Base-by-base conservation (phyloP, 768 basidiomycete genomes). In the Amylocystis lapponica region DNA sequence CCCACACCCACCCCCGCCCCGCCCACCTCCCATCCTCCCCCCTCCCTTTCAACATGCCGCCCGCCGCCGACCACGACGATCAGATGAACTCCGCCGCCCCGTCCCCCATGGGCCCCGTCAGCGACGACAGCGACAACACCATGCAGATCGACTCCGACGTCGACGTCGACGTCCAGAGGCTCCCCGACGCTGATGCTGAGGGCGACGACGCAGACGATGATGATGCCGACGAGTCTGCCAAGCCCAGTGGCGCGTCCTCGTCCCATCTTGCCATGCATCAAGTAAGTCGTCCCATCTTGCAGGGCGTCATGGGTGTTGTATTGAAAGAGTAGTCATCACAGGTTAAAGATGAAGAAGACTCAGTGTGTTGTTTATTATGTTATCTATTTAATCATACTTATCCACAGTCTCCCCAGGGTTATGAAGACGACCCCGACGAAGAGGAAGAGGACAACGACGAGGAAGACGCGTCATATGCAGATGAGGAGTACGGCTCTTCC, bases 381-480 rank as follows among this genome's bases (percentile, higher is more conserved):
- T 43, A 37, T 50, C 48, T 48, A 47, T 43, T 41, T 46, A 57
- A 33, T 42, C 29, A 31, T 42, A 30, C 41, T 33, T 32, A 34
- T 12, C 27, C 23, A 8, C 9, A n/a, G 10, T n/a, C n/a, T 43
- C 69, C 48, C 63, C 72, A 78, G 63, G 82, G 72, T 23, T 82
- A 85, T 49, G 80, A 79, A 33, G 72, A 66, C 48, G 65, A 61
- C 34, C 51, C 54, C 11, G 67, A 69, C 12, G 67, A 73, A 35
- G 75, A 81, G 41, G 78, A 79, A 4, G 70, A 77, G 1, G 73
- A 69, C 10, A 68, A 69, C 33, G 74, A 81, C 16, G 82, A 82
- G 16, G 82, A 81, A 46, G 86, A 89, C 56, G 82, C 75, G 49
- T 83, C 85, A 39, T 89, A 87, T 58, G 86, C 76, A 36, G 84